Base-by-base conservation (phyloP, 1,284 basidiomycete species). In the Peniophora sp. region DNA sequence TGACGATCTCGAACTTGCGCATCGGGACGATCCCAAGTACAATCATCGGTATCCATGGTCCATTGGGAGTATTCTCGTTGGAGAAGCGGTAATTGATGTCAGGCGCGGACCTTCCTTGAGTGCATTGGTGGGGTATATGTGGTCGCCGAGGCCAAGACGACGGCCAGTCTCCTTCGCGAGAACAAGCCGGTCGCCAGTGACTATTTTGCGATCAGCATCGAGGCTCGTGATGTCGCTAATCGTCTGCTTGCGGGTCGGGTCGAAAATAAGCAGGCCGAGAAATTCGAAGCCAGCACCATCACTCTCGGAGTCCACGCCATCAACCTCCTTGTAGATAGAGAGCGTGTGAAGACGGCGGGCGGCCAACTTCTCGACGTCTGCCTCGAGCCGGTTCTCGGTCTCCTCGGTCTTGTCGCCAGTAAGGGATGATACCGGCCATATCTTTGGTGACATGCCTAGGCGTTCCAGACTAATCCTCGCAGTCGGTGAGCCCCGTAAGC, bases 141-240 rank as follows among this genome's bases (percentile, higher is more conserved):
- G 91, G 72, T 95, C 92, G 68, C 92, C 92, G 57, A 91, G 77
- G 65, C 95, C 95, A 52, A 98, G 90, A 78, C 94, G 91, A 72
- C 94, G 90, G 61, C 96, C 95, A 57, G 95, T 98, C 73, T 98
- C 96, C 84, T 98, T 98, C 54, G 95, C 95, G 60, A 98, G 98
- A 61, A 95, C 95, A 64, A 98, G 91, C 77, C 97, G 93, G 71
- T 98, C 95, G 83, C 95, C 95, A 47, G 95, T 98, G 57, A 97
- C 94, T 95, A 98, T 98, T 87, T 98, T 98, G 70, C 98, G 94
- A 70, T 88, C 88, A 60, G 98, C 94, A 74, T 95, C 95, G 67
- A 98, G 91, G 54, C 86, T 86, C 56, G 94, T 77, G 54, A 95
- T 95, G 70, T 97, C 93, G 68, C 97, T 92, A 65, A 99, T 97